These are phyloP conservation scores for Fusarium subglutinans DNA, from an alignment of 2,329 filamentous ascomycete species.

Conservation along the genomic window DNA sequence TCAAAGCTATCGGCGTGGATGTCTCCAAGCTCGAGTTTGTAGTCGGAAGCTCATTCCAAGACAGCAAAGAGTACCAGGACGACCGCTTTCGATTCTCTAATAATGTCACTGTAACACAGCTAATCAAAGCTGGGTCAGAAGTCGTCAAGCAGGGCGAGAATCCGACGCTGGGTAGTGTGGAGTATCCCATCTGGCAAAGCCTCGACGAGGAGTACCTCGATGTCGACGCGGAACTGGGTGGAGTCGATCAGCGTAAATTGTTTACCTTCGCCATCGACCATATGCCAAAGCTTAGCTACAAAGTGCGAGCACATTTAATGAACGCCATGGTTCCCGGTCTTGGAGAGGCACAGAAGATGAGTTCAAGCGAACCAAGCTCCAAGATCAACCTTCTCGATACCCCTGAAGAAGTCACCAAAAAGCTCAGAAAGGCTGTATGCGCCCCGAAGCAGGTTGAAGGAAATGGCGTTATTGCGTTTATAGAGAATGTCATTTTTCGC, in stretches of 20 bases:
- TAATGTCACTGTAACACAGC: accelerated
- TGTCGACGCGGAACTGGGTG: background rate
- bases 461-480: background rate
- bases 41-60: background rate
- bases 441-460: background rate
- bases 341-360: background rate
- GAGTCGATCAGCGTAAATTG: background rate
- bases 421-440: background rate
- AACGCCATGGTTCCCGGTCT: background rate
- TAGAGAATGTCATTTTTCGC: background rate
- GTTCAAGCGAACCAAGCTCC: background rate
- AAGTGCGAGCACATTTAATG: background rate
- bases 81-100: background rate
- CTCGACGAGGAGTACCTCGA: background rate
- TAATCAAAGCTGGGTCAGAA: background rate
- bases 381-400: background rate
- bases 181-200: background rate
- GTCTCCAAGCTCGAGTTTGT: background rate
- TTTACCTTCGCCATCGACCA: background rate
- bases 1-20: background rate
- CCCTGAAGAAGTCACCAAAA: background rate
- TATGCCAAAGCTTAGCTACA: background rate
- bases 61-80: background rate
- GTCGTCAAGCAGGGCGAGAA: background rate
- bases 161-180: accelerated